Conservation (phyloP, 2,329 filamentous ascomycete genomes). For the Paraconiothyrium brasiliense region DNA sequence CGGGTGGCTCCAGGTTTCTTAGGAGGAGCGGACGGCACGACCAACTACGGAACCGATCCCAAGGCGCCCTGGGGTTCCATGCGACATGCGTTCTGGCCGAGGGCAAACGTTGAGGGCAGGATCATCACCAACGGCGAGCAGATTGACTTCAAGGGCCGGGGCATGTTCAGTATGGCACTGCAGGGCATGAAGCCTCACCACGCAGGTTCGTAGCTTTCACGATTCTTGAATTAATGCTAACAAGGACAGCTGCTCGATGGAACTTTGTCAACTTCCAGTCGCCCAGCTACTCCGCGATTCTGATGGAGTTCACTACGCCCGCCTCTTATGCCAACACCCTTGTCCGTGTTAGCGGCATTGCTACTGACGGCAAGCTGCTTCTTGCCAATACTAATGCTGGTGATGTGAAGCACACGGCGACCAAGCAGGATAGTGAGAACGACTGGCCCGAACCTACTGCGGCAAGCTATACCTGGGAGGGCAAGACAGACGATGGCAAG, state of each 20-base stretch:
- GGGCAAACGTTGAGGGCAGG: conserved; percentile 81
- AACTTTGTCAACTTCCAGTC: conserved; percentile 94
- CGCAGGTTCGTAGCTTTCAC: conserved; percentile 65
- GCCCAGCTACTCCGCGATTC: conserved; percentile 81
- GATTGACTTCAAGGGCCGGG: conserved; percentile 82
- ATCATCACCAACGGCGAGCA: conserved; percentile 84
- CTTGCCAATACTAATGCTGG: conserved; percentile 72
- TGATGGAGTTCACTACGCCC: conserved; percentile 97
- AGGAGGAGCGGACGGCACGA: conserved; percentile 83
- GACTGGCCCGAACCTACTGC: conserved; percentile 88
- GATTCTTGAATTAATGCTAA: conserved; percentile 21
- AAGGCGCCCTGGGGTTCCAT: conserved; percentile 89
- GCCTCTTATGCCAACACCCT: conserved; percentile 87
- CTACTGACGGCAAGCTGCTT: conserved; percentile 82
- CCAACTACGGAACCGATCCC: conserved; percentile 86
- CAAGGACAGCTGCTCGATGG: conserved; percentile 75
- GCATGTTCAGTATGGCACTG: conserved; percentile 82
- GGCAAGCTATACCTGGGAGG: conserved; percentile 80
- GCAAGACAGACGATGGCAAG: conserved; percentile 80
- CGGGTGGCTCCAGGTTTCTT: conserved; percentile 82
- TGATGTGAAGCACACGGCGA: conserved; percentile 73
- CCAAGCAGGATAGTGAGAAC: conserved; percentile 77
- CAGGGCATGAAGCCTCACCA: conserved; percentile 99
- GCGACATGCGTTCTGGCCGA: conserved; percentile 94
- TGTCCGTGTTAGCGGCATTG: conserved; percentile 84